A percentile compares a stretch with the other conserved stretches of the same genome.
These are phyloP conservation scores for Scenedesmus sp. DNA, from an alignment of 163 green algal genomes.

Conservation along the genomic window DNA sequence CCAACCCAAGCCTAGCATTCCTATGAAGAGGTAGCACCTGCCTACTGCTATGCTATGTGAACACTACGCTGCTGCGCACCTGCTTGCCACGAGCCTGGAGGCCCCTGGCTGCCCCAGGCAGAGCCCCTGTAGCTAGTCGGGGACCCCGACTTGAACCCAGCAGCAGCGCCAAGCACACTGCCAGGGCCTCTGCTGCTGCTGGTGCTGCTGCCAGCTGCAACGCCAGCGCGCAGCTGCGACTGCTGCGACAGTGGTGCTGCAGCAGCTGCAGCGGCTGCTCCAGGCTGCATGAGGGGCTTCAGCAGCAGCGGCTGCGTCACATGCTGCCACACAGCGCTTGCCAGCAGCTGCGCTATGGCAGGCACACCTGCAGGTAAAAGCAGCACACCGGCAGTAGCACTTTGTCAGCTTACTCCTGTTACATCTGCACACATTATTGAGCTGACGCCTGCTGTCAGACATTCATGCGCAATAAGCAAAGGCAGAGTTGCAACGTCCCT, in stretches of 20 bases:
- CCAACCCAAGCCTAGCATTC: background rate
- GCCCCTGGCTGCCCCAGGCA: background rate
- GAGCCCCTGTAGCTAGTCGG: background rate
- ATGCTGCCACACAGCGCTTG: slow-evolving; percentile 74
- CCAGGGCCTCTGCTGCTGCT: background rate
- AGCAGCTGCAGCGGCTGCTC: slow-evolving; percentile 26
- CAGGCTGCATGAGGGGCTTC: slow-evolving; percentile 69
- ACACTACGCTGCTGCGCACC: background rate
- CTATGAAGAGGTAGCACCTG: background rate
- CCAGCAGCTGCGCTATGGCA: slow-evolving; percentile 62
- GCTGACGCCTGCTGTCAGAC: background rate
- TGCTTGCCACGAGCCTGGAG: slow-evolving; percentile 1
- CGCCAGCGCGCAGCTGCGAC: background rate
- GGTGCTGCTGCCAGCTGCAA: background rate
- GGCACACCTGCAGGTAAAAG: slow-evolving; percentile 42
- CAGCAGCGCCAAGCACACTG: background rate
- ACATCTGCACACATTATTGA: background rate
- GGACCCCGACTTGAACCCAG: background rate
- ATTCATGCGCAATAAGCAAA: background rate
- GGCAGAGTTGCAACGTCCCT: no score
- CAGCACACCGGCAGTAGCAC: background rate
- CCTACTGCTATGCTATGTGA: no score
- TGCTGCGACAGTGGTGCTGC: slow-evolving; percentile 28
- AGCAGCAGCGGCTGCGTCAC: slow-evolving; percentile 80
- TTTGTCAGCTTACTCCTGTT: background rate